phyloP scores from a whole-genome alignment of 768 basidiomycete genomes.

The Boletus patriciae region DNA sequence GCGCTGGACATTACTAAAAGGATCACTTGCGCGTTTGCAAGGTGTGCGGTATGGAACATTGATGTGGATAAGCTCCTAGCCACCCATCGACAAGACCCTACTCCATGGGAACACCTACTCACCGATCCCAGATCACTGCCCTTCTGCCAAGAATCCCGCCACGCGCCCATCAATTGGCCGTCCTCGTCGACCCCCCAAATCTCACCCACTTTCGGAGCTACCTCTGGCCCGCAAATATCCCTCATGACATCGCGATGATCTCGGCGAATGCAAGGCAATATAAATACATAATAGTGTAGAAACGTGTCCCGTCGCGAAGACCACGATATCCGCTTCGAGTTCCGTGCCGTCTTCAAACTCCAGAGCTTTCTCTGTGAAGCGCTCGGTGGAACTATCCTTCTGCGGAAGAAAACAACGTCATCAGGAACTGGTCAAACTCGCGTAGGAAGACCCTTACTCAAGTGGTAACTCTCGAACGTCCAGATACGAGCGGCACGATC shows the following conservation, averaged over 20 bases:
- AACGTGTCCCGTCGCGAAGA: conserved; percentile 19
- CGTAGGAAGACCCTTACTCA: conserved; percentile 17
- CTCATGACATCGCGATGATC: conserved; percentile 39
- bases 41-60: conserved; percentile 4
- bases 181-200: conserved; percentile 62
- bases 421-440: neutral
- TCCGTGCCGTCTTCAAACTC: conserved; percentile 25
- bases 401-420: neutral
- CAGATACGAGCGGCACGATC: conserved; percentile 26
- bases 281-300: neutral
- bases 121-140: conserved; percentile 23
- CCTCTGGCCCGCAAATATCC: conserved; percentile 45
- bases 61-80: conserved; percentile 8
- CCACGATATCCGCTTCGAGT: conserved; percentile 20
- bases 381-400: conserved; percentile 30
- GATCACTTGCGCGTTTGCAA: conserved; percentile 5
- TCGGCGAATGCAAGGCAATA: conserved; percentile 26
- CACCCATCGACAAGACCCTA: neutral
- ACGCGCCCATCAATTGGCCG: conserved; percentile 48
- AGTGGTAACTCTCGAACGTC: conserved; percentile 34
- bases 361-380: conserved; percentile 25
- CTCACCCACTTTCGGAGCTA: conserved; percentile 42
- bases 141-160: conserved; percentile 27
- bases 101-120: neutral
- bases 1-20: neutral